Base-by-base conservation (phyloP, 345 rosid genomes). In the Adansonia digitata region DNA sequence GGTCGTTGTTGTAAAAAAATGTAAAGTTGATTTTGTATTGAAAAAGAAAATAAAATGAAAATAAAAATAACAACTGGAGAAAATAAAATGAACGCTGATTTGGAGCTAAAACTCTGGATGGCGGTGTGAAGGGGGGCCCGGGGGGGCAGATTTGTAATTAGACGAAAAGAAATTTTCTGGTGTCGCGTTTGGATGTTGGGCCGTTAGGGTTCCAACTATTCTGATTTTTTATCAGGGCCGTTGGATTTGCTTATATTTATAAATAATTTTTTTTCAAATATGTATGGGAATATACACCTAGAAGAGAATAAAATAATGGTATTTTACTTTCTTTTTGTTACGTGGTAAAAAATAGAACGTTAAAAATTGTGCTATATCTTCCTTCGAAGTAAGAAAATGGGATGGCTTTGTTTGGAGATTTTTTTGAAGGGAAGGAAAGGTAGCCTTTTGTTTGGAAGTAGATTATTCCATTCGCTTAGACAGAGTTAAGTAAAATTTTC, bases 141-240 rank as follows among this genome's bases (percentile, higher is more conserved):
- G n/a, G n/a, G n/a, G 88, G 75, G 63, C 43, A 80, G 20, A 15
- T 71, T 71, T 22, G 86, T 83, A 74, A 80, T 71, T 83, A 15
- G 0, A 1, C 0, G 14, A 29, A 31, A 60, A 15, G 18, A 3
- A 3, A n/a, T 0, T 57, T 26, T 37, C 12, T 62, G 20, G 7
- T 37, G 26, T 63, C 4, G 15, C 13, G 67, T 12, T 65, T 65
- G 70, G 70, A 65, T 17, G 5, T 52, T 7, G 55, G 75, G 77
- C 75, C 77, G 42, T 60, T 39, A 63, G 52, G 65, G 76, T 53
- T 70, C 42, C 78, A 24, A 12, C 37, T 17, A 10, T 13, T 48
- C 69, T 26, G 2, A 64, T 8, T 5, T 52, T 31, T 24, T 55
- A 78, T 78, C 52, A 8, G 40, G 14, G 35, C 84, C 85, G 84